Percentiles rank a stretch among this genome's conserved stretches.
These are phyloP conservation scores for Phialophora verrucosa DNA, from an alignment of 2,329 filamentous ascomycete species.

Conservation along the genomic window DNA sequence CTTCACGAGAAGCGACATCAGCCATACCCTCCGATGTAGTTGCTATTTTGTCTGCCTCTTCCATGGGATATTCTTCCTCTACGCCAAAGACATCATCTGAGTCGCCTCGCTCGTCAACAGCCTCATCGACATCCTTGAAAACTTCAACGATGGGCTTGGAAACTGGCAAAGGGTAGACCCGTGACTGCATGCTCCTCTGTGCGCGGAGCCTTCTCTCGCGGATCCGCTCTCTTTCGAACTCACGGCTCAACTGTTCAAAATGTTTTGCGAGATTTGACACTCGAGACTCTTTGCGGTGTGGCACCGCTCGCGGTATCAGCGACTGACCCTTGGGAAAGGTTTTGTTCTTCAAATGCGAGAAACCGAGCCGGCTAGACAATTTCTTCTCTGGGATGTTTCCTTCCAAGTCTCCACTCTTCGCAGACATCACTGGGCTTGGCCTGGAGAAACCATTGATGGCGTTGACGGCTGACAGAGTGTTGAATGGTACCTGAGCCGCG, in stretches of 20 bases:
- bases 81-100: conserved; percentile 62
- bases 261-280: conserved; percentile 93
- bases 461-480: conserved; percentile 36
- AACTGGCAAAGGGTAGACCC: conserved; percentile 85
- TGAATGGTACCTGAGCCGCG: conserved; percentile 32
- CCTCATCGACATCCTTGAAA: conserved; percentile 90
- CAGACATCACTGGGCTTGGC: conserved; percentile 22
- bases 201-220: conserved; percentile 82
- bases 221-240: conserved; percentile 93
- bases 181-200: conserved; percentile 74
- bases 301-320: conserved; percentile 83
- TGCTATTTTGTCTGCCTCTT: conserved; percentile 34
- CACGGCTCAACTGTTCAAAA: conserved; percentile 93
- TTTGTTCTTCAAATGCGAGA: conserved; percentile 67
- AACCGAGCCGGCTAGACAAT: conserved; percentile 72
- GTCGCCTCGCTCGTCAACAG: conserved; percentile 78
- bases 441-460: conserved; percentile 36
- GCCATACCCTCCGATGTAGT: conserved; percentile 41
- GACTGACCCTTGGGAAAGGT: conserved; percentile 63
- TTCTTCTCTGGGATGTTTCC: conserved; percentile 69
- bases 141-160: conserved; percentile 97
- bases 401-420: conserved; percentile 41
- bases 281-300: conserved; percentile 72
- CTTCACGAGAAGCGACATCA: conserved; percentile 45
- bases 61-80: conserved; percentile 39